Conservation (phyloP, 1,284 basidiomycete species). For the Fomitopsis betulina region DNA sequence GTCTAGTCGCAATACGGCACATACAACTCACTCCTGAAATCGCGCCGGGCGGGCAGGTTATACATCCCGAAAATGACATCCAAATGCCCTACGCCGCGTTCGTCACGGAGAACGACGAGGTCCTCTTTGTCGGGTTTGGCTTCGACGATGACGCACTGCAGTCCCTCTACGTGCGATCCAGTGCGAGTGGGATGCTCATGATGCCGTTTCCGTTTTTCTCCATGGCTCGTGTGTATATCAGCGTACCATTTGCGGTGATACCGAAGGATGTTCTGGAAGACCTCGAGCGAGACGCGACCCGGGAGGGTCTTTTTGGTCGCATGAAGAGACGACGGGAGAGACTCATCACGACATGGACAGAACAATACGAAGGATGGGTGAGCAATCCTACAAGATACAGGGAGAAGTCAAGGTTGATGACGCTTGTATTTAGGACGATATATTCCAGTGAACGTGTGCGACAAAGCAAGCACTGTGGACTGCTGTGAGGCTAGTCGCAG, state of each 20-base stretch:
- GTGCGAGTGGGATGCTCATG: not conserved
- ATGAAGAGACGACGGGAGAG: not conserved
- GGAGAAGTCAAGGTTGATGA: not conserved
- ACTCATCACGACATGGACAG: not conserved
- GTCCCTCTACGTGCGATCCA: not conserved
- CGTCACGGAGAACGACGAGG: not conserved
- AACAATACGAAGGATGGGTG: not conserved
- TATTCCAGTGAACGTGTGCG: not conserved
- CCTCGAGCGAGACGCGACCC: not conserved
- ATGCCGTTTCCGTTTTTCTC: not conserved
- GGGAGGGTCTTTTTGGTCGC: not conserved
- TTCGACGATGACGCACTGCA: not conserved
- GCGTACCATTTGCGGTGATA: not conserved
- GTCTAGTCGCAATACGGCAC: no score
- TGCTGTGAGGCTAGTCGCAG: not conserved
- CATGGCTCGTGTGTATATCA: not conserved
- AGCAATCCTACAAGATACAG: not conserved
- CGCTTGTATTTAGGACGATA: not conserved
- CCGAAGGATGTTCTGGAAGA: not conserved
- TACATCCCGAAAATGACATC: no score
- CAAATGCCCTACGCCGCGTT: not conserved
- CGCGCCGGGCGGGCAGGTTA: no score
- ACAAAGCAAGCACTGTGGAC: not conserved
- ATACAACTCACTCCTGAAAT: no score
- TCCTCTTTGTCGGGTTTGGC: not conserved